Conservation (phyloP, 306 rosid species). For the Vigna nakashimae region DNA sequence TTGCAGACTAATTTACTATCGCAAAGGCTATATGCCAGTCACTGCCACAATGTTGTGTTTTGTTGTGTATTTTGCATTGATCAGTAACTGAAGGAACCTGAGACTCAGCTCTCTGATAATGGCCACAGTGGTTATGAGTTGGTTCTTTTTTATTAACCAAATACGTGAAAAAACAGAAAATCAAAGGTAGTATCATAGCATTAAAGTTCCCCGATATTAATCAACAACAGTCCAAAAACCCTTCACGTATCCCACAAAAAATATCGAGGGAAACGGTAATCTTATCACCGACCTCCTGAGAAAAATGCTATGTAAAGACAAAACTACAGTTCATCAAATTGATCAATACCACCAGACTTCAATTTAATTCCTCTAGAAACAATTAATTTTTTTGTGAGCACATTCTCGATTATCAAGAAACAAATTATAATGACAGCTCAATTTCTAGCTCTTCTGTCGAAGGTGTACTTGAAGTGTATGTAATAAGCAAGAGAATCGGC, state of each 20-base stretch:
- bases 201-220: conserved; percentile 14
- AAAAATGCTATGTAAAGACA: conserved; percentile 28
- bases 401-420: neutral
- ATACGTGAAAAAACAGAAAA: conserved; percentile 40
- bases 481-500: neutral
- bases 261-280: conserved; percentile 15
- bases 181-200: neutral
- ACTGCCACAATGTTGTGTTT: conserved; percentile 6
- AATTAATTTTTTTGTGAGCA: neutral
- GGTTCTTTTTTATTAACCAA: conserved; percentile 30
- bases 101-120: conserved; percentile 47
- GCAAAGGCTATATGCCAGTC: neutral
- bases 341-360: neutral
- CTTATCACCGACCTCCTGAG: conserved; percentile 25
- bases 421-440: neutral
- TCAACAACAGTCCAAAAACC: conserved; percentile 32
- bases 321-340: conserved; percentile 29
- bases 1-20: conserved; percentile 18
- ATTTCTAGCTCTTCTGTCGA: neutral
- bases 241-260: conserved; percentile 47
- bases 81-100: conserved; percentile 46
- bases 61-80: conserved; percentile 39
- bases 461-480: neutral
- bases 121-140: conserved; percentile 36
- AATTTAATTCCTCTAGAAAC: conserved; percentile 12